Evolutionary conservation across 768 basidiomycete species (phyloP).

Genomic region (Termitomyces sp.): DNA sequence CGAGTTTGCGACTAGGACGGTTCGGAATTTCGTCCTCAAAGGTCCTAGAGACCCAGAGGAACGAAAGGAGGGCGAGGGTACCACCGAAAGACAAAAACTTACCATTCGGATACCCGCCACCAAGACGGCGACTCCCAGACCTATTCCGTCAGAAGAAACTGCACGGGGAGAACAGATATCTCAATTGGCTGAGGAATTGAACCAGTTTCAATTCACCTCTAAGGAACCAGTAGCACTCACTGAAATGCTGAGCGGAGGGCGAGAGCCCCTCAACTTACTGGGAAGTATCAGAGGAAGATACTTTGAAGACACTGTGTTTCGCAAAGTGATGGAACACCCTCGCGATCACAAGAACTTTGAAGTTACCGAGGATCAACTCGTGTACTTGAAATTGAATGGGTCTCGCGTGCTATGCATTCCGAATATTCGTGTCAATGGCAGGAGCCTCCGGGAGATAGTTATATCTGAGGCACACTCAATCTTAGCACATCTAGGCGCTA

Average conservation of each 20-base stretch:
- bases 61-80: slow-evolving; percentile 10
- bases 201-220: not conserved
- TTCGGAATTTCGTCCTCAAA: slow-evolving; percentile 10
- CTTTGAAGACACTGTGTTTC: not conserved
- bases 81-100: slow-evolving; percentile 13
- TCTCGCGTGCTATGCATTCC: not conserved
- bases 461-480: not conserved
- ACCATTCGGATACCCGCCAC: slow-evolving; percentile 7
- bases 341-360: not conserved
- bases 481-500: not conserved
- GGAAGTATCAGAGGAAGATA: not conserved
- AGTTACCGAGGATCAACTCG: not conserved
- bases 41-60: slow-evolving; percentile 6
- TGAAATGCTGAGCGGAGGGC: not conserved
- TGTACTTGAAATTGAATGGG: not conserved
- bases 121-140: too few relatives aligned
- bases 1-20: slow-evolving; percentile 6
- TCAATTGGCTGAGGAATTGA: not conserved
- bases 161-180: not conserved
- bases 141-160: too few relatives aligned
- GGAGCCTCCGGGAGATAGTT: not conserved
- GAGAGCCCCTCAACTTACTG: not conserved
- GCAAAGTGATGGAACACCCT: not conserved
- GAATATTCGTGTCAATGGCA: not conserved
- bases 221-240: not conserved